Percentiles rank a stretch among this genome's conserved stretches.
Conservation (phyloP, 1,139 yeast genomes). For the Trichomonascaceae sp. region DNA sequence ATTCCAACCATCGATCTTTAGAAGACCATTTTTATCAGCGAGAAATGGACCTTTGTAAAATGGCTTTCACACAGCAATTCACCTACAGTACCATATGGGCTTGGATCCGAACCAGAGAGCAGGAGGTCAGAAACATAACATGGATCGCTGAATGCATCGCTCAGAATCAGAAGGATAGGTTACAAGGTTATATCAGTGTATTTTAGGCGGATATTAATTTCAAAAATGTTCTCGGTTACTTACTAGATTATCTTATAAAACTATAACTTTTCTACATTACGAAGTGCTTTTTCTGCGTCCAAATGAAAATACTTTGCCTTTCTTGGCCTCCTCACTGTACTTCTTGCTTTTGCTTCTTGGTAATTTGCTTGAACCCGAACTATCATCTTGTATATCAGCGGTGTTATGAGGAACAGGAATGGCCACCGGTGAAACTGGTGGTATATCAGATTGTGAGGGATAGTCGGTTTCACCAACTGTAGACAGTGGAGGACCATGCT, state of each 20-base stretch:
- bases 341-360: slow-evolving; percentile 5
- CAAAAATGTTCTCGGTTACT: too few species aligned
- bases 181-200: slow-evolving; percentile 36
- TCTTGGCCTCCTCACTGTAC: slow-evolving; percentile 1
- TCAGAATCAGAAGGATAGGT: slow-evolving; percentile 41
- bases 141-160: slow-evolving; percentile 95
- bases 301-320: slow-evolving; percentile 6
- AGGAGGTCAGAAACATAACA: slow-evolving; percentile 90
- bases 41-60: slow-evolving; percentile 88
- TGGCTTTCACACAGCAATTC: slow-evolving; percentile 95
- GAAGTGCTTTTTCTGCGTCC: slow-evolving; percentile 2
- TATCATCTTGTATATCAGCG: neutral
- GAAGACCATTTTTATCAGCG: slow-evolving; percentile 91
- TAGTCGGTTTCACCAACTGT: neutral
- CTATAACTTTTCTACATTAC: neutral
- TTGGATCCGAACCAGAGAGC: slow-evolving; percentile 93
- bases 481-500: neutral
- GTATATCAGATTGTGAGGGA: neutral
- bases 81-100: slow-evolving; percentile 91
- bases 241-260: too few species aligned
- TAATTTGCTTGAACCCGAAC: neutral
- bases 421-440: neutral
- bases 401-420: neutral
- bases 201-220: slow-evolving; percentile 23
- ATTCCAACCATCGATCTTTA: slow-evolving; percentile 50